These are phyloP conservation scores for Arthrobotrys entomopaga DNA, from an alignment of 2,329 filamentous ascomycete species.

Conservation along the genomic window DNA sequence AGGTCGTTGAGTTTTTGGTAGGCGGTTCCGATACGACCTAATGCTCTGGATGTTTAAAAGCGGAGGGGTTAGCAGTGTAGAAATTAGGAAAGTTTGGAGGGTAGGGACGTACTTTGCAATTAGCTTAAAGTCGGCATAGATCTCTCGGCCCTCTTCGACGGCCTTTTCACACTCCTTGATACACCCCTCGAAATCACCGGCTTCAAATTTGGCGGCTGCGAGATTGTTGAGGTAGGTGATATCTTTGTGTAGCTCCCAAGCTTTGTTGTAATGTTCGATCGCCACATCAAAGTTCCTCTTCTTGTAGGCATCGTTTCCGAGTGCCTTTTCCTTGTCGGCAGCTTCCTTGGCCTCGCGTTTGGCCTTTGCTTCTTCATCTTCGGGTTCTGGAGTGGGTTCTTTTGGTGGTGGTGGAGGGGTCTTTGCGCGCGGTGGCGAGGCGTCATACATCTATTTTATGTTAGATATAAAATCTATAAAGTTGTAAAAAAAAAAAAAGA, in stretches of 20 bases:
- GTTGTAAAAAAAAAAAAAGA: constrained; percentile 62
- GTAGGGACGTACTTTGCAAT: constrained; percentile 78
- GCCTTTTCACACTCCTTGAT: constrained; percentile 90
- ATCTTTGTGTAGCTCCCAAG: constrained; percentile 94
- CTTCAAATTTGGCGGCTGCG: constrained; percentile 92
- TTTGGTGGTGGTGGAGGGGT: constrained; percentile 70
- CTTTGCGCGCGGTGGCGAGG: constrained; percentile 66
- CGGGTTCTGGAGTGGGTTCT: constrained; percentile 72
- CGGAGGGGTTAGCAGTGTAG: constrained; percentile 59
- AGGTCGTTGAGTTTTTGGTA: constrained; percentile 91
- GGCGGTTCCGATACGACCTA: constrained; percentile 89
- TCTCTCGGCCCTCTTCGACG: constrained; percentile 85
- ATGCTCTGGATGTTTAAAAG: constrained; percentile 66
- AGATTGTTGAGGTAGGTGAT: constrained; percentile 98
- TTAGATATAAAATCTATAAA: constrained; percentile 57
- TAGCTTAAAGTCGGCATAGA: constrained; percentile 96
- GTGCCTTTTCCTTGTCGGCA: constrained; percentile 91
- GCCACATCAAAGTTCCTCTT: constrained; percentile 96
- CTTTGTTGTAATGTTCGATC: constrained; percentile 92
- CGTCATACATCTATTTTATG: constrained; percentile 61
- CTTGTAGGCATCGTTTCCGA: constrained; percentile 97
- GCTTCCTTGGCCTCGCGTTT: constrained; percentile 92
- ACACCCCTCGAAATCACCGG: constrained; percentile 88
- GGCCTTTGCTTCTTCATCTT: constrained; percentile 83
- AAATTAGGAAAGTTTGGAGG: constrained; percentile 51